Conservation (phyloP, 306 rosid species). For the Dryas drummondii region DNA sequence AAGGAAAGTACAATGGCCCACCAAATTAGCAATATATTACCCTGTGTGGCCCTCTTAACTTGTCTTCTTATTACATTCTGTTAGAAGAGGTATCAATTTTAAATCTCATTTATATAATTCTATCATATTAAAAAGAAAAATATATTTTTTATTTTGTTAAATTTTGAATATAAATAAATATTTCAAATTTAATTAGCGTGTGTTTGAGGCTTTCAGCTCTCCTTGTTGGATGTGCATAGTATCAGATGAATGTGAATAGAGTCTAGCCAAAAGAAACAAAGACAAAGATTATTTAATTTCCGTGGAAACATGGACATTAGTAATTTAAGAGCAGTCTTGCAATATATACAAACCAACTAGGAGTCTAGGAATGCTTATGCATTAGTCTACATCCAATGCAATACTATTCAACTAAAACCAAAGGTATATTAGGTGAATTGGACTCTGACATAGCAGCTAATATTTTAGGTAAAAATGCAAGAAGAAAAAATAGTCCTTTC, state of each 20-base stretch:
- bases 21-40: too few relatives aligned
- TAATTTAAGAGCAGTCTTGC: neutral
- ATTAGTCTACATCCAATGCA: neutral
- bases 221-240: too few relatives aligned
- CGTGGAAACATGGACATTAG: neutral
- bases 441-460: conserved; percentile 35
- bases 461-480: neutral
- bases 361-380: neutral
- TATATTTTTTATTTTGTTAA: too few relatives aligned
- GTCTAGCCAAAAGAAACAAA: neutral
- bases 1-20: too few relatives aligned
- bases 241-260: neutral
- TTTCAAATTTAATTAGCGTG: too few relatives aligned
- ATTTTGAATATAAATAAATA: too few relatives aligned
- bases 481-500: neutral
- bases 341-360: neutral
- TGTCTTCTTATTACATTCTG: too few relatives aligned
- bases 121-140: too few relatives aligned
- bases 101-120: too few relatives aligned
- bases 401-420: neutral
- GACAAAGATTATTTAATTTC: neutral
- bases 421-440: conserved; percentile 16
- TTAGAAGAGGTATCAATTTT: too few relatives aligned
- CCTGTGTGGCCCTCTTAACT: too few relatives aligned
- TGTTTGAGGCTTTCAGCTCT: too few relatives aligned